phyloP scores from a whole-genome alignment of 202 grass and related monocot genomes.

The Musa balbisiana region DNA sequence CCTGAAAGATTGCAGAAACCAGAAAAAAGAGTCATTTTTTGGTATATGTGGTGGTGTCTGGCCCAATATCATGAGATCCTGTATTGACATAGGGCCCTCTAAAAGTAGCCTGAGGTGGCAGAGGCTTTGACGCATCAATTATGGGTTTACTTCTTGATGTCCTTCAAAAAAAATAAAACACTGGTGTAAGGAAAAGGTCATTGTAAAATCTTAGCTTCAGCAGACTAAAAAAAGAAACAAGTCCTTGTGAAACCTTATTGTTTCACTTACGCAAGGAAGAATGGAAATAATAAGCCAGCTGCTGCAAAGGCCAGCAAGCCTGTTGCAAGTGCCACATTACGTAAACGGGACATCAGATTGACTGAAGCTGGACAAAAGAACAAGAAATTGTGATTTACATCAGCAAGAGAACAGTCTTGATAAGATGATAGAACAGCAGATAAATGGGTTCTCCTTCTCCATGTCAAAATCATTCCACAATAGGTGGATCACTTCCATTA shows the following conservation, averaged over 20 bases:
- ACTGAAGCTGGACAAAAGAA: constrained; percentile 30
- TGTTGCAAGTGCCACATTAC: constrained; percentile 55
- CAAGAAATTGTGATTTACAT: not conserved
- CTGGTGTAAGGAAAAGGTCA: not conserved
- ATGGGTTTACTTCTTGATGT: constrained; percentile 68
- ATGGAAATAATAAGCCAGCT: constrained; percentile 66
- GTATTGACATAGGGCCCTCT: constrained; percentile 85
- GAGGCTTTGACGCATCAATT: constrained; percentile 72
- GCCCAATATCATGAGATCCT: constrained; percentile 75
- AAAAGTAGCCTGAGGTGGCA: constrained; percentile 88
- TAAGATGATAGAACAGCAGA: not conserved
- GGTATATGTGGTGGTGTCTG: constrained; percentile 49
- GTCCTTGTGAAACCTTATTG: not conserved
- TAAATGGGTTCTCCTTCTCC: not conserved
- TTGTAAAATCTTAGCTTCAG: not conserved
- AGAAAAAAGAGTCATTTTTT: constrained; percentile 38
- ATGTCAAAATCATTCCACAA: not conserved
- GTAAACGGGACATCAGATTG: constrained; percentile 57
- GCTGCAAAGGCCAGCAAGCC: constrained; percentile 60
- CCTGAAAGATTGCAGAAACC: not conserved
- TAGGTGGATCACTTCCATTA: not conserved
- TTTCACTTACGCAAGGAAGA: constrained; percentile 66
- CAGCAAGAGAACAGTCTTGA: not conserved
- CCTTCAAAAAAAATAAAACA: constrained; percentile 27
- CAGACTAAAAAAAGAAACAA: not conserved